phyloP scores from a whole-genome alignment of 1,139 yeast genomes.

The Taphrina communis region DNA sequence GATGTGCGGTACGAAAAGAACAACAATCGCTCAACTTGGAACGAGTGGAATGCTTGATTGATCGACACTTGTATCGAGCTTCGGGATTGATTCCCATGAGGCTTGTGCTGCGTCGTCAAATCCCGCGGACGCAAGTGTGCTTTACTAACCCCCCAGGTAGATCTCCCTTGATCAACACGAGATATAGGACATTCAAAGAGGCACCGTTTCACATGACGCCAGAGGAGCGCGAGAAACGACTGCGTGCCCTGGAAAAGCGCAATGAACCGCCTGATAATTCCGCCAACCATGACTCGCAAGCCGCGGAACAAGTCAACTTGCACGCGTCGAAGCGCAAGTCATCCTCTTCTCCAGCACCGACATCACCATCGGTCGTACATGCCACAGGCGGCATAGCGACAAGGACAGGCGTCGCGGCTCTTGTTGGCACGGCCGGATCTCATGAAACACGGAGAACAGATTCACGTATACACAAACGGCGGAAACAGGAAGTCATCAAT shows the following conservation, averaged over 20 bases:
- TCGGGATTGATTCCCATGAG: neutral
- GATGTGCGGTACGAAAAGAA: too few relatives aligned
- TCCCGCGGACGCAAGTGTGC: neutral
- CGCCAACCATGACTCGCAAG: neutral
- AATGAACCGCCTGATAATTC: neutral
- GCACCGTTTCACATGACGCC: neutral
- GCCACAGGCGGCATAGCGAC: neutral
- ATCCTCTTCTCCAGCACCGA: too few relatives aligned
- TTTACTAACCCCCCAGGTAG: neutral
- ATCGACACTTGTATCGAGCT: neutral
- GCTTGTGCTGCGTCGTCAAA: neutral
- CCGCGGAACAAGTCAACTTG: neutral
- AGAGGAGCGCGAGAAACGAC: constrained; percentile 16
- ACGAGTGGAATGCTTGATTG: neutral
- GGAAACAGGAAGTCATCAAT: constrained; percentile 1
- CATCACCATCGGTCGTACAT: neutral
- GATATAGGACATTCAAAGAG: too few relatives aligned
- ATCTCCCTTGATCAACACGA: too few relatives aligned
- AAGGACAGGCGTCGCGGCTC: neutral
- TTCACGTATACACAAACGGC: neutral
- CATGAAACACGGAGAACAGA: neutral
- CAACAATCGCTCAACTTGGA: neutral
- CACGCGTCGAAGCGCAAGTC: neutral
- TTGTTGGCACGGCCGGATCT: neutral
- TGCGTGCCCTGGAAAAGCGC: constrained; percentile 7